Conservation (phyloP, 306 rosid species). For the Urtica urens region DNA sequence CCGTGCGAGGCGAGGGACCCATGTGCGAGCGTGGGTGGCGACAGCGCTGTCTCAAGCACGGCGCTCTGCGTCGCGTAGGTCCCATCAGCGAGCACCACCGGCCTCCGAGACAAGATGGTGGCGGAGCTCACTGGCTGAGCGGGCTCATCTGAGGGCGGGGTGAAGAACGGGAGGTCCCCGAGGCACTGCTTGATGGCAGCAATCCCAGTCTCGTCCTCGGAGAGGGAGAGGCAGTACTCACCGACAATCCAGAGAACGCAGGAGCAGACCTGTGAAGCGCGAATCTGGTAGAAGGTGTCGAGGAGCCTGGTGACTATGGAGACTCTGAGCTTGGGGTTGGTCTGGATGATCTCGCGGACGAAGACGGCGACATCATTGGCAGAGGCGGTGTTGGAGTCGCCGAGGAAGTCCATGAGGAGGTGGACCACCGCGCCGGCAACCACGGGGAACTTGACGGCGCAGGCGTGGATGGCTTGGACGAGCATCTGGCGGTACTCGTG, state of each 20-base stretch:
- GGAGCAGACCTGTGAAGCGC: constrained; percentile 82
- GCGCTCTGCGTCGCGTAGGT: constrained; percentile 99
- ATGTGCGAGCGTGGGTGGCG: constrained; percentile 70
- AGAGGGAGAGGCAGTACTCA: constrained; percentile 78
- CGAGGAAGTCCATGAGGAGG: constrained; percentile 94
- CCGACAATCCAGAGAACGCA: constrained; percentile 98
- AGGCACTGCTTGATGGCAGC: constrained; percentile 71
- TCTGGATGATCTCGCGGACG: constrained; percentile 88
- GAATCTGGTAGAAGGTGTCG: constrained; percentile 90
- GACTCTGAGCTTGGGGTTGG: constrained; percentile 80
- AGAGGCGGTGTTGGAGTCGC: constrained; percentile 77
- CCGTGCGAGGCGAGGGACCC: constrained; percentile 69
- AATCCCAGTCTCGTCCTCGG: constrained; percentile 86
- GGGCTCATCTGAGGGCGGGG: constrained; percentile 55
- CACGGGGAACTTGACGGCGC: constrained; percentile 96
- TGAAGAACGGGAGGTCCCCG: constrained; percentile 89
- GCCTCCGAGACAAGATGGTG: constrained; percentile 80
- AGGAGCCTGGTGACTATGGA: constrained; percentile 80
- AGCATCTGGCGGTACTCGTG: constrained; percentile 90
- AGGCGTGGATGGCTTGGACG: constrained; percentile 87
- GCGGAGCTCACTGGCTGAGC: constrained; percentile 52
- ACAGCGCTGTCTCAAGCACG: constrained; percentile 81
- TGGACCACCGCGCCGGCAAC: constrained; percentile 96
- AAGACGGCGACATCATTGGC: constrained; percentile 92
- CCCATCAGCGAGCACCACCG: constrained; percentile 90